Evolutionary conservation across 1,284 basidiomycete genomes (phyloP).

Genomic region (Hypsizygus ulmarius): DNA sequence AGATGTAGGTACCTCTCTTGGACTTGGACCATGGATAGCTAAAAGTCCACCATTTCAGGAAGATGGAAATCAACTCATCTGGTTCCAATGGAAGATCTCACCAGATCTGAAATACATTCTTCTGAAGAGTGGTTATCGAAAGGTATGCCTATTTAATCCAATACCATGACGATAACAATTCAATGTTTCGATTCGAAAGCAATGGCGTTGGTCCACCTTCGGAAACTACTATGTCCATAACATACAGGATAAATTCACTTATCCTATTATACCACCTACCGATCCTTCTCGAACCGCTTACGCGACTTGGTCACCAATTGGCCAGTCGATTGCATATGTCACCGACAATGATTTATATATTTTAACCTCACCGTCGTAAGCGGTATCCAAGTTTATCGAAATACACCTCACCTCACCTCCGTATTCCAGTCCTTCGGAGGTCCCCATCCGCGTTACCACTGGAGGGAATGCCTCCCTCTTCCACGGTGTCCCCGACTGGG

Average conservation of each 20-base stretch:
- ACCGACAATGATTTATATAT: constrained; percentile 83
- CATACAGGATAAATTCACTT: constrained; percentile 58
- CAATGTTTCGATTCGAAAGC: constrained; percentile 39
- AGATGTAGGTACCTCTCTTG: constrained; percentile 42
- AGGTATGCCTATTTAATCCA: constrained; percentile 44
- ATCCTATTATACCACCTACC: constrained; percentile 64
- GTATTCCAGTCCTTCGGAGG: constrained; percentile 33
- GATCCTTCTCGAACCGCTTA: constrained; percentile 71
- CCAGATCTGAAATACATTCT: constrained; percentile 87
- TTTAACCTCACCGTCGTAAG: constrained; percentile 59
- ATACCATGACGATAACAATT: background rate
- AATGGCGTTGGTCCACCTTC: constrained; percentile 91
- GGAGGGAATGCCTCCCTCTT: constrained; percentile 85
- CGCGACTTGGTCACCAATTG: constrained; percentile 84
- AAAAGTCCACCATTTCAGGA: constrained; percentile 40
- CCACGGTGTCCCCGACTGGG: constrained; percentile 96
- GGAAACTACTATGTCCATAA: constrained; percentile 87
- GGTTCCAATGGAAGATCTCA: constrained; percentile 74
- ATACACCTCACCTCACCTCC: constrained; percentile 4
- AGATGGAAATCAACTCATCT: constrained; percentile 50
- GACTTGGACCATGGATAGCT: background rate
- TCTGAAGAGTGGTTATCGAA: constrained; percentile 68
- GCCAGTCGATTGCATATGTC: constrained; percentile 81
- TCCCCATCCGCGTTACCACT: constrained; percentile 76
- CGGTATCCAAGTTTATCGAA: constrained; percentile 5